A percentile compares a stretch with the other conserved stretches of the same genome.
phyloP scores from a whole-genome alignment of 2,329 filamentous ascomycete species.

The Lachnellula willkommii region DNA sequence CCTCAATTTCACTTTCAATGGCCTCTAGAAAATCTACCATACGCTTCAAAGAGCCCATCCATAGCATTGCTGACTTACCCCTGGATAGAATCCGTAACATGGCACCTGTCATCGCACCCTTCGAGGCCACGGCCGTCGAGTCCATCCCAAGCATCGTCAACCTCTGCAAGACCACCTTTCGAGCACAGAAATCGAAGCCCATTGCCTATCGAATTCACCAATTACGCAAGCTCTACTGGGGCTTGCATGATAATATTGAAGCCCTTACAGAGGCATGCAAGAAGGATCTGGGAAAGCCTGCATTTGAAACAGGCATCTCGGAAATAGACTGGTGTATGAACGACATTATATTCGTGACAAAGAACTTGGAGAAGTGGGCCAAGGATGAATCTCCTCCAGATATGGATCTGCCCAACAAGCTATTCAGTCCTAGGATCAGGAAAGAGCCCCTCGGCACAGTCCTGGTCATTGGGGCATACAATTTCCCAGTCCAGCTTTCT shows the following conservation, averaged over 20 bases:
- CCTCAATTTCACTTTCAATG: background rate
- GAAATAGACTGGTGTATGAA: conserved; percentile 77
- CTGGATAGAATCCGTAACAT: conserved; percentile 8
- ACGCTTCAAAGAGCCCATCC: background rate
- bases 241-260: conserved; percentile 68
- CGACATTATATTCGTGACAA: conserved; percentile 73
- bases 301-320: conserved; percentile 65
- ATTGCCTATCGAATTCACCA: conserved; percentile 77
- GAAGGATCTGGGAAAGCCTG: conserved; percentile 72
- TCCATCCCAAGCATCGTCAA: conserved; percentile 58
- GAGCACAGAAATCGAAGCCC: conserved; percentile 73
- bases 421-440: conserved; percentile 68
- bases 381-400: conserved; percentile 73
- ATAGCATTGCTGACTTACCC: background rate
- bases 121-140: conserved; percentile 60
- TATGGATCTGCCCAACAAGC: conserved; percentile 61
- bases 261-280: conserved; percentile 70
- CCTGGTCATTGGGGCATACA: conserved; percentile 87
- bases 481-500: conserved; percentile 82
- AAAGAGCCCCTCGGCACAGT: conserved; percentile 84
- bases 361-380: conserved; percentile 74
- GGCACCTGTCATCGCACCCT: conserved; percentile 30
- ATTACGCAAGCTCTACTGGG: conserved; percentile 95
- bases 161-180: conserved; percentile 63
- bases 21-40: background rate